A percentile compares a stretch with the other conserved stretches of the same genome.
Conservation (phyloP, 2,329 filamentous ascomycete species). For the Xylariales sp. region DNA sequence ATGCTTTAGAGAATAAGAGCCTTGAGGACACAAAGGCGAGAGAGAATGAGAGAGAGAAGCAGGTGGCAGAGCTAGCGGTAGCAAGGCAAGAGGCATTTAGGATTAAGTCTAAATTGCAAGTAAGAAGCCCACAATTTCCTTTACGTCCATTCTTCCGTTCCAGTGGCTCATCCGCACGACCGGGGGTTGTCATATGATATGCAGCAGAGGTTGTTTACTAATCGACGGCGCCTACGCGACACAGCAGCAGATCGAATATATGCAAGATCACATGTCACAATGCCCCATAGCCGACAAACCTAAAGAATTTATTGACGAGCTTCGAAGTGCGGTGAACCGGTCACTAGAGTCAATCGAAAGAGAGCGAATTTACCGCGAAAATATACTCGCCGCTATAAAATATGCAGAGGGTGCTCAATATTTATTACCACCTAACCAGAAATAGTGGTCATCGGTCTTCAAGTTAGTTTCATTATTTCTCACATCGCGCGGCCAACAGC, state of each 20-base stretch:
- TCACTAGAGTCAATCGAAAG: too few species aligned
- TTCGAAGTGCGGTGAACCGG: too few species aligned
- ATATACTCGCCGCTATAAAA: neutral
- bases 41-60: neutral
- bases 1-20: neutral
- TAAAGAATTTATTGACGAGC: neutral
- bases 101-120: constrained; percentile 10
- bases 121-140: neutral
- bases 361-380: too few species aligned
- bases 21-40: too few species aligned
- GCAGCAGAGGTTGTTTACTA: neutral
- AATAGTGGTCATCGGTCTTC: neutral
- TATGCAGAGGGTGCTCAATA: neutral
- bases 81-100: neutral
- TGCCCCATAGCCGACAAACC: constrained; percentile 1
- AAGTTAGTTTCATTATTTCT: neutral
- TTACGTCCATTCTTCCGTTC: neutral
- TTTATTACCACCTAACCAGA: neutral
- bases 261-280: neutral
- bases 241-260: neutral
- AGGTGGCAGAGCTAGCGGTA: neutral
- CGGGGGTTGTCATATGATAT: neutral
- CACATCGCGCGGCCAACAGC: neutral
- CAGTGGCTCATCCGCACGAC: too few species aligned
- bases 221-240: neutral